Base-by-base conservation (phyloP, 345 rosid genomes). In the Gynandropsis gynandra region DNA sequence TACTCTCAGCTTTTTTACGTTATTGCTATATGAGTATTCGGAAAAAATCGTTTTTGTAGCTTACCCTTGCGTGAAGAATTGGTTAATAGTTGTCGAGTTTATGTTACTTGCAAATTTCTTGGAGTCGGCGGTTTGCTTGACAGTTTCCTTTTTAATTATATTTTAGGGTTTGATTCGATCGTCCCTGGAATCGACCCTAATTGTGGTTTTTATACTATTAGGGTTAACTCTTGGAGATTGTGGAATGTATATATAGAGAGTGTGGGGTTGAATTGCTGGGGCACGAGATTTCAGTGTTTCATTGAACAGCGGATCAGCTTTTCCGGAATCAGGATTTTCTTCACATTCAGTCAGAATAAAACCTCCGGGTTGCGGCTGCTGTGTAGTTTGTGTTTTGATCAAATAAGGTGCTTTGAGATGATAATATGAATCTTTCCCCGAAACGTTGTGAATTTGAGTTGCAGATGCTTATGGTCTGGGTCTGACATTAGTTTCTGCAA, bases 81-180 rank as follows among this genome's bases (percentile, higher is more conserved):
- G 70, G 17, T 40, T 40, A 12, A 40, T 40, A 16, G 40, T 29
- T 29, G 49, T 47, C 42, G 29, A 15, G 54, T 66, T 48, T 56
- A 19, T 47, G 40, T 48, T 67, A 39, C 49, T 33, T 0, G 32
- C 56, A n/a, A 47, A 35, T 58, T 21, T 36, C 8, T 45, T 0
- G 38, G 4, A 54, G 52, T 47, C 49, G 61, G 29, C 56, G 59
- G 33, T 41, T 62, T 52, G 18, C 58, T 61, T 65, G 59, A 60
- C 60, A 47, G 17, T 4, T 53, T 20, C 16, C 44, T 47, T 48
- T 52, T 68, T 34, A 15, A 11, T 37, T 42, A 24, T 46, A 38
- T 42, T 61, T 54, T 69, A 70, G 79, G 85, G 77, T 71, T 75
- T 73, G 68, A 64, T 67, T 65, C 47, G 66, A 73, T 76, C 74